These are phyloP conservation scores for Carex pumila DNA, from an alignment of 176 grass and related monocot species.

Conservation along the genomic window DNA sequence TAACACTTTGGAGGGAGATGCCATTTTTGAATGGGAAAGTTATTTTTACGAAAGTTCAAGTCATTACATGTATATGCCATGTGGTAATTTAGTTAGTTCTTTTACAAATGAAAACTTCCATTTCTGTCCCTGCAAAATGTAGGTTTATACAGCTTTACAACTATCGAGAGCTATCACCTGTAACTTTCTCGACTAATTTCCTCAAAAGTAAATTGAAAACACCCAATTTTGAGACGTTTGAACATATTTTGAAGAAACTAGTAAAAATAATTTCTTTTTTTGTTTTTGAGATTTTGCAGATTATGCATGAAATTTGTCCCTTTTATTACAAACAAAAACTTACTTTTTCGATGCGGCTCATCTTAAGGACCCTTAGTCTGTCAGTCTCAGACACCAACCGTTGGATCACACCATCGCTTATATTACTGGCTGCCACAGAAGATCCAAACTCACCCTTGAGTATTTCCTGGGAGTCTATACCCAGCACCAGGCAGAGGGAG, in stretches of 20 bases:
- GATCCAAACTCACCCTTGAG: background rate
- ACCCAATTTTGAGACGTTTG: background rate
- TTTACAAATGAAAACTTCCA: background rate
- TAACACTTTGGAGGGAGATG: background rate
- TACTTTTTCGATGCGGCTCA: conserved; percentile 54
- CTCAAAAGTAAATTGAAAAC: background rate
- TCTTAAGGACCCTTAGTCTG: conserved; percentile 50
- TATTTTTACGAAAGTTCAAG: background rate
- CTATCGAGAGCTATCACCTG: background rate
- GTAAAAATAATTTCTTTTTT: background rate
- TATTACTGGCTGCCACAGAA: conserved; percentile 15
- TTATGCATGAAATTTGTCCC: background rate
- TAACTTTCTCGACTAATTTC: background rate
- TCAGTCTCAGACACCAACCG: conserved; percentile 35
- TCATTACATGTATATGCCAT: background rate
- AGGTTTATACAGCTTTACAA: background rate
- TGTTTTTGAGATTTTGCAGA: background rate
- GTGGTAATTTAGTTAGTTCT: background rate
- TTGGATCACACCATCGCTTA: conserved; percentile 38
- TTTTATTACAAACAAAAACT: background rate
- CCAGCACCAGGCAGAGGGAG: conserved; percentile 48
- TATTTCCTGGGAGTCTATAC: conserved; percentile 39
- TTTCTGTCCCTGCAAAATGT: background rate
- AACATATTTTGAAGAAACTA: background rate
- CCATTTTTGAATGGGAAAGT: background rate